Percentiles rank a stretch among this genome's conserved stretches.
Conservation (phyloP, 495 filamentous ascomycete species). For the Baudoinia panamericana region DNA sequence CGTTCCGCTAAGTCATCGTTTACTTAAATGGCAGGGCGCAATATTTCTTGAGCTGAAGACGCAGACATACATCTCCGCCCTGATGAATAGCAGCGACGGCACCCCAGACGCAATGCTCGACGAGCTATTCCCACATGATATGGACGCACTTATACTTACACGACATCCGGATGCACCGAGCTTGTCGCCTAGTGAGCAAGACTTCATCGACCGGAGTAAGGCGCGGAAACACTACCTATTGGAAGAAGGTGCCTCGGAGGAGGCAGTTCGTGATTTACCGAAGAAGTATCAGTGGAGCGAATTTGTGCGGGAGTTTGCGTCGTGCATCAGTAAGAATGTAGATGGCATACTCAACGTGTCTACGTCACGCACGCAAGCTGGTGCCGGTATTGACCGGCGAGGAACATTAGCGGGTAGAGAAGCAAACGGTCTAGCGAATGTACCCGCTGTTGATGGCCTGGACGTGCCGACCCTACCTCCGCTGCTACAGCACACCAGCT, state of each 20-base stretch:
- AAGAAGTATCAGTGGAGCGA: constrained; percentile 72
- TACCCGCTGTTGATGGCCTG: too few relatives aligned
- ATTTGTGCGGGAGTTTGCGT: constrained; percentile 60
- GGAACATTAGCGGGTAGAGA: too few relatives aligned
- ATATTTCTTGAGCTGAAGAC: constrained; percentile 78
- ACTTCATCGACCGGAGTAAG: constrained; percentile 51
- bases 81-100: constrained; percentile 39
- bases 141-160: constrained; percentile 50
- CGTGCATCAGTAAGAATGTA: constrained; percentile 63
- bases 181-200: constrained; percentile 57
- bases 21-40: constrained; percentile 57
- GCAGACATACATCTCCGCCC: constrained; percentile 64
- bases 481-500: constrained; percentile 1
- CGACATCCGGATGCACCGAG: constrained; percentile 51
- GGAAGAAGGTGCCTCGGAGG: constrained; percentile 46
- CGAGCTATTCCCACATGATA: constrained; percentile 56
- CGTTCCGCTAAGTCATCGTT: constrained; percentile 56
- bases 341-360: constrained; percentile 43
- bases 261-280: constrained; percentile 48
- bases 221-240: constrained; percentile 56
- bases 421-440: too few relatives aligned
- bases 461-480: not conserved
- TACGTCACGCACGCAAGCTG: constrained; percentile 5
- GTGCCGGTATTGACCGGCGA: too few relatives aligned
- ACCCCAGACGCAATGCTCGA: constrained; percentile 55